Evolutionary conservation across 2,329 filamentous ascomycete genomes (phyloP), one percentile per base, ranked within the genome.

Genomic region (Bisporella sp.): DNA sequence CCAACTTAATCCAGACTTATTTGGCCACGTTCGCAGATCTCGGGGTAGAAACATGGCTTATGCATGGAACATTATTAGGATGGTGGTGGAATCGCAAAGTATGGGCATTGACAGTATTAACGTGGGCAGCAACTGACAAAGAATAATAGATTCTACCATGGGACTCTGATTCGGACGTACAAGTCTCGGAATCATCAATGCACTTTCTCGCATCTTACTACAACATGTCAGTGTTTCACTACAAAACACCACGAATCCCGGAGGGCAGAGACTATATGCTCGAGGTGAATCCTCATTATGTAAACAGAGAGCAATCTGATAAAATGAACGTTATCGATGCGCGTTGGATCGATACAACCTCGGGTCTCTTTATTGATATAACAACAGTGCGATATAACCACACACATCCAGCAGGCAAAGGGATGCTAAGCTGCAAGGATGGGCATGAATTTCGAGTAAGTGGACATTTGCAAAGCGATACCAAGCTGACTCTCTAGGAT

Each of bases 361-460:
- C 83, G 59, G 88, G 88, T 49, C 75, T 92, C 61, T 95, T 87
- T 66, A 82, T 93, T 66, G 88, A 93, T 66, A 90, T 95, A 62
- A 93, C 88, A 3, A 87, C 80, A n/a, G 71, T 92, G 41, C 79
- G 63, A 46, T 62, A 65, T 33, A 62, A 63, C 46, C 21, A 52
- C n/a, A 61, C 57, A 0, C 72, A 77, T 39, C 62, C 68, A 2
- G 65, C 51, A 67, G 75, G 29, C 52, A 69, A 54, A 28, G 74
- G 73, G 3, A 69, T 78, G 39, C 57, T 79, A 47, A 72, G 69
- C 42, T 74, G 73, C 61, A 79, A 79, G 57, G 70, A 75, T 54
- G 73, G 73, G 2, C 73, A 77, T 50, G 69, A 76, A 58, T 76
- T 72, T 55, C 64, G 70, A 52, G 74, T 76, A 59, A 46, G 65